These are phyloP conservation scores for Neurospora tetraspora DNA, from an alignment of 495 filamentous ascomycete species.

Conservation along the genomic window DNA sequence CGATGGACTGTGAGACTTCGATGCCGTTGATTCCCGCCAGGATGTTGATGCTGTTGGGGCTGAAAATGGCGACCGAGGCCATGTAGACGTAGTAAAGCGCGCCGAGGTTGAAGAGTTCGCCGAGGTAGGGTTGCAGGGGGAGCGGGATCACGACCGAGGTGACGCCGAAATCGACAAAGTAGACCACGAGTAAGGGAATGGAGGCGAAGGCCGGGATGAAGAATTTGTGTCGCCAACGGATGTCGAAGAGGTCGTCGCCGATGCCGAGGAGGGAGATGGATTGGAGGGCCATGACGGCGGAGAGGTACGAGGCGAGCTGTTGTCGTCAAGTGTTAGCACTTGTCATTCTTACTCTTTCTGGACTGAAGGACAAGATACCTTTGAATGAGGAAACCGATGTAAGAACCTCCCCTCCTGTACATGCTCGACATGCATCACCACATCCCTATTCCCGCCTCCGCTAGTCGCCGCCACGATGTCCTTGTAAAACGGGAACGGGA, in stretches of 20 bases:
- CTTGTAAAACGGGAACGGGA: conserved; percentile 95
- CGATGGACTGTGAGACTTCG: conserved; percentile 86
- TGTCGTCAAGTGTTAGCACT: neutral
- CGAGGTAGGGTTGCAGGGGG: conserved; percentile 72
- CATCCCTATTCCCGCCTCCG: conserved; percentile 83
- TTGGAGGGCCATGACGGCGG: conserved; percentile 84
- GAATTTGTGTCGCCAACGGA: conserved; percentile 97
- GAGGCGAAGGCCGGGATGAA: conserved; percentile 91
- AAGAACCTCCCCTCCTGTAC: conserved; percentile 70
- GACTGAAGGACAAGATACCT: conserved; percentile 34
- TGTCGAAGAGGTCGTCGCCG: conserved; percentile 94
- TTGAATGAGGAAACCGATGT: conserved; percentile 88
- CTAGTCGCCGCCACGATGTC: conserved; percentile 95
- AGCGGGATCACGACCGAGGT: conserved; percentile 87
- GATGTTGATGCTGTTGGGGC: conserved; percentile 98
- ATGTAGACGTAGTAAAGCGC: conserved; percentile 94
- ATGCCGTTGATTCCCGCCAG: conserved; percentile 95
- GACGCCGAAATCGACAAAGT: conserved; percentile 96
- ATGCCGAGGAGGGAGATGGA: conserved; percentile 83
- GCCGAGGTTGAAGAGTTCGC: conserved; percentile 73
- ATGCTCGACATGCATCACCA: conserved; percentile 55
- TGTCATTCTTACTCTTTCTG: neutral
- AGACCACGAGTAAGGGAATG: conserved; percentile 90
- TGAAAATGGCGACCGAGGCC: conserved; percentile 89
- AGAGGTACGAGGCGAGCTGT: conserved; percentile 89